Evolutionary conservation across 257 asterid genomes (phyloP).

Genomic region (Agastache rugosa): DNA sequence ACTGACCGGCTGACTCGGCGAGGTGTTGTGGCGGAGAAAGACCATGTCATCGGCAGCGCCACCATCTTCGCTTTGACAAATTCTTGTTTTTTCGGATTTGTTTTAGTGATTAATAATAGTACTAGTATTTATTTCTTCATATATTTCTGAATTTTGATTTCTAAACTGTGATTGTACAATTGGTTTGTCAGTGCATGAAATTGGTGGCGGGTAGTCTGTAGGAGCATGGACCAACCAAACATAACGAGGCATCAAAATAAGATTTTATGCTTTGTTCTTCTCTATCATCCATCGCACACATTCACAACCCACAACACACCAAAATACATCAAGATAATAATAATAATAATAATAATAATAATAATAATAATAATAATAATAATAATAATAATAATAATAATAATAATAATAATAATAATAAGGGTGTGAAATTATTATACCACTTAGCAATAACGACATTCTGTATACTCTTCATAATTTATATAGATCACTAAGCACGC

Average conservation of each 20-base stretch:
- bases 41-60: slow-evolving; percentile 57
- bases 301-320: neutral
- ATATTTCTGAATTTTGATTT: neutral
- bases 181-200: neutral
- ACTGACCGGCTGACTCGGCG: slow-evolving; percentile 77
- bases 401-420: no score
- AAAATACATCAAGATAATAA: neutral
- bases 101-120: no score
- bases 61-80: slow-evolving; percentile 50
- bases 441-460: no score
- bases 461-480: no score
- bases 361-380: no score
- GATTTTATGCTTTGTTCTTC: slow-evolving; percentile 6
- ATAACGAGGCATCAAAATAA: neutral
- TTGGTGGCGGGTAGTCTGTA: neutral
- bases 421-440: no score
- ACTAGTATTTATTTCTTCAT: neutral
- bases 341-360: no score
- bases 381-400: no score
- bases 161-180: neutral
- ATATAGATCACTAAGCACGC: no score
- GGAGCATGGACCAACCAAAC: neutral
- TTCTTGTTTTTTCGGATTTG: slow-evolving; percentile 13
- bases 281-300: slow-evolving; percentile 13
- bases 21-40: slow-evolving; percentile 55